Conservation (phyloP, 2,329 filamentous ascomycete genomes). For the Sodiomyces alkalinus region DNA sequence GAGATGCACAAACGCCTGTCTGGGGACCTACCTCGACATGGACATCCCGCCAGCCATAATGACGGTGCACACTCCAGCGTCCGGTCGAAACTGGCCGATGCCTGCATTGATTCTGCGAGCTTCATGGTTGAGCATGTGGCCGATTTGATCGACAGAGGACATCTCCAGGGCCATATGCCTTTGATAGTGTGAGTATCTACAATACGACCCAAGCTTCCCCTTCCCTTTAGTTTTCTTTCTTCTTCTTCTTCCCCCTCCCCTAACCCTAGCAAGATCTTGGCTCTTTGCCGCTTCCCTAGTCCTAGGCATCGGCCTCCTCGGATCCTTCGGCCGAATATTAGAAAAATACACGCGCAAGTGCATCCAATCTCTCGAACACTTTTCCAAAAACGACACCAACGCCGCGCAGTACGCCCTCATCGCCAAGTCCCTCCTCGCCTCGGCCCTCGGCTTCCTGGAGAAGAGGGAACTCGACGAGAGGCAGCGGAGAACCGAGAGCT, state of each 20-base stretch:
- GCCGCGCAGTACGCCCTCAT: slow-evolving; percentile 38
- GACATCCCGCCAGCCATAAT: slow-evolving; percentile 2
- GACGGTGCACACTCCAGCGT: slow-evolving; percentile 21
- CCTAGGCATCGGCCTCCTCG: slow-evolving; percentile 33
- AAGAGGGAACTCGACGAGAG: slow-evolving; percentile 30
- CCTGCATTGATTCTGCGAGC: slow-evolving; percentile 38
- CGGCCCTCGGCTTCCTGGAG: slow-evolving; percentile 30
- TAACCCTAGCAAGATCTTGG: slow-evolving; percentile 28
- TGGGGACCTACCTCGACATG: slow-evolving; percentile 12
- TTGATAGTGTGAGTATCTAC: slow-evolving; percentile 30
- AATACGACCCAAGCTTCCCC: too few species aligned
- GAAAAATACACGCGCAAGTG: slow-evolving; percentile 33
- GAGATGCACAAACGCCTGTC: slow-evolving; percentile 31
- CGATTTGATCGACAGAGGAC: slow-evolving; percentile 24
- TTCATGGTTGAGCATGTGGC: slow-evolving; percentile 35
- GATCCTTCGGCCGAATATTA: slow-evolving; percentile 34
- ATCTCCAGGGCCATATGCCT: slow-evolving; percentile 29
- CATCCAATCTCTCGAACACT: slow-evolving; percentile 31
- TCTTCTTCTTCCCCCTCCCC: not conserved
- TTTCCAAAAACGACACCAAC: slow-evolving; percentile 32
- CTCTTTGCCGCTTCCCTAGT: slow-evolving; percentile 37
- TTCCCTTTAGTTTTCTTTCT: too few species aligned
- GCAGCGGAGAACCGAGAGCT: slow-evolving; percentile 30
- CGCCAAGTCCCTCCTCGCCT: slow-evolving; percentile 31
- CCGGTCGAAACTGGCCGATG: slow-evolving; percentile 35